Conservation (phyloP, 2,329 filamentous ascomycete species). For the Pyricularia sp. region DNA sequence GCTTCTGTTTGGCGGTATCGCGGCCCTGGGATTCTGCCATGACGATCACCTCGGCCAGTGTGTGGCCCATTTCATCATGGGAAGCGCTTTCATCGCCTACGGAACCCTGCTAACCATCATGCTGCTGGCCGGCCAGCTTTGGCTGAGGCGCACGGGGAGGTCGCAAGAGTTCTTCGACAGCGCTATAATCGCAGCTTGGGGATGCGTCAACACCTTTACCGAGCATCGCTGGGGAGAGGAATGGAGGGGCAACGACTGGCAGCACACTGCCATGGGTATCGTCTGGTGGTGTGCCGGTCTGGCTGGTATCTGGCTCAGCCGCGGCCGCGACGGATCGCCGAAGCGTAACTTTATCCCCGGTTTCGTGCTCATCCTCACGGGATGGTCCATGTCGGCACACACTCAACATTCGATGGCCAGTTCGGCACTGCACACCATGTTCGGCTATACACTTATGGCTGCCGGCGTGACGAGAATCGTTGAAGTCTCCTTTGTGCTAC, state of each 20-base stretch:
- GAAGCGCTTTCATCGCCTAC: conserved; percentile 90
- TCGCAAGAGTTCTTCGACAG: conserved; percentile 98
- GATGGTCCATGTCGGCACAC: conserved; percentile 91
- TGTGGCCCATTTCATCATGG: conserved; percentile 97
- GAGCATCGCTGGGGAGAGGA: conserved; percentile 86
- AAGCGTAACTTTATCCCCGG: conserved; percentile 90
- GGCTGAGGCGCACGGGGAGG: conserved; percentile 71
- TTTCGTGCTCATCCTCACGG: conserved; percentile 84
- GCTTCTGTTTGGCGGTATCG: conserved; percentile 94
- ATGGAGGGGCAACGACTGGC: conserved; percentile 91
- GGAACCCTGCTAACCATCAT: conserved; percentile 80
- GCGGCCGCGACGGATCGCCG: conserved; percentile 71
- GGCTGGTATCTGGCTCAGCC: conserved; percentile 84
- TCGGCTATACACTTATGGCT: conserved; percentile 92
- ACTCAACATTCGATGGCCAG: conserved; percentile 77
- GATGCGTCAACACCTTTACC: conserved; percentile 95
- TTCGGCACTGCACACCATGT: conserved; percentile 78
- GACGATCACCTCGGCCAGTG: conserved; percentile 89
- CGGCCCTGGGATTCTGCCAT: conserved; percentile 83
- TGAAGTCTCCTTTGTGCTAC: conserved; percentile 81
- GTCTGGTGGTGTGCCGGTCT: conserved; percentile 96
- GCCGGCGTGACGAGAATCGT: conserved; percentile 78
- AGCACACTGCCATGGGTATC: conserved; percentile 99
- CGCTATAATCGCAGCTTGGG: conserved; percentile 84
- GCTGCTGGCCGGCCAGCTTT: conserved; percentile 78